Evolutionary conservation across 2,329 filamentous ascomycete species (phyloP).

Genomic region (Clathrospora elynae): DNA sequence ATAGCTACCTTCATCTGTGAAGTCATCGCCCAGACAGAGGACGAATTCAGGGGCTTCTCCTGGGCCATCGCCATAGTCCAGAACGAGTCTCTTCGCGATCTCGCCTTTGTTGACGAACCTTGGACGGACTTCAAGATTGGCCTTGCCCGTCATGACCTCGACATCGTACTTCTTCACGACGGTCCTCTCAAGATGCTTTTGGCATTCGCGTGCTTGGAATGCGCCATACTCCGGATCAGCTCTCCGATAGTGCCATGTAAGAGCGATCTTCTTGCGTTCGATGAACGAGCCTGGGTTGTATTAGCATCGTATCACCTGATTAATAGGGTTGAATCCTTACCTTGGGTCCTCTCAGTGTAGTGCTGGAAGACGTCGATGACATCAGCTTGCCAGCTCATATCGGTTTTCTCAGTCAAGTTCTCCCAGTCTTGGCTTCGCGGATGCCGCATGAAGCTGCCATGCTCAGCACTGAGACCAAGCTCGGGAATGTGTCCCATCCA

Average conservation of each 20-base stretch:
- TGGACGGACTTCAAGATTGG: constrained; percentile 94
- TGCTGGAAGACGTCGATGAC: constrained; percentile 84
- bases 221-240: constrained; percentile 84
- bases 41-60: constrained; percentile 77
- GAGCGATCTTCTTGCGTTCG: constrained; percentile 88
- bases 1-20: constrained; percentile 90
- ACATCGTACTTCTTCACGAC: constrained; percentile 84
- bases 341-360: constrained; percentile 84
- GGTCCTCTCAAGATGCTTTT: constrained; percentile 77
- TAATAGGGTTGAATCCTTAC: constrained; percentile 53
- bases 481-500: constrained; percentile 90
- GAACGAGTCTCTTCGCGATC: constrained; percentile 82
- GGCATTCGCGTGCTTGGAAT: constrained; percentile 79
- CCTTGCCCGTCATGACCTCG: constrained; percentile 96
- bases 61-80: constrained; percentile 66
- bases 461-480: constrained; percentile 93
- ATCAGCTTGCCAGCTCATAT: constrained; percentile 92
- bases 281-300: constrained; percentile 74
- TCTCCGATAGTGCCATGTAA: constrained; percentile 96
- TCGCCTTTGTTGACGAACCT: constrained; percentile 98
- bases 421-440: constrained; percentile 80
- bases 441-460: constrained; percentile 90
- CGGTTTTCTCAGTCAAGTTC: constrained; percentile 81
- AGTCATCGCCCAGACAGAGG: constrained; percentile 91
- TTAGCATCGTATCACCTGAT: constrained; percentile 16